Base-by-base conservation (phyloP, 352 stramenopile species). In the Pythium brassicae region DNA sequence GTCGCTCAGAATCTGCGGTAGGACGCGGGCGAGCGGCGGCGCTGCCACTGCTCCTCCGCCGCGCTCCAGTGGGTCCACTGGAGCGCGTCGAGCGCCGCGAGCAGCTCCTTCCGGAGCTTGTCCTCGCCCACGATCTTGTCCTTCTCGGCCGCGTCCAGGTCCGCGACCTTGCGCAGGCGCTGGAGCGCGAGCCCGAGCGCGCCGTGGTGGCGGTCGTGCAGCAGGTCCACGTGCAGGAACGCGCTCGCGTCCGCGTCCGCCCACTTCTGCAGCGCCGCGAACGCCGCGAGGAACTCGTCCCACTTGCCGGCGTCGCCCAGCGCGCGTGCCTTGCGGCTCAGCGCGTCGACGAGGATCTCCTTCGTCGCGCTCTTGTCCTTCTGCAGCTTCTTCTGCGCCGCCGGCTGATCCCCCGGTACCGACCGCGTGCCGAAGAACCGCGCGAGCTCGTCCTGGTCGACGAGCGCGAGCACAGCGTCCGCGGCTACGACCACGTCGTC, bases 291-390 rank as follows among this genome's bases (percentile, higher is more conserved):
- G 46, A 94, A 92, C 23, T 65, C 65, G 27, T 82, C 69, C 73
- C 74, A 86, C 57, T 88, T 55, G 7, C 53, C 69, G 1, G 55
- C 59, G 59, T 91, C 73, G 4, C 82, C 79, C 4, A 91, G 51
- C n/a, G 84, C 84, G 37, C 84, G 84, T n/a, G 80, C 67, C 55
- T 87, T 84, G 26, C 84, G 81, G 10, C 63, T 65, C 17, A 92
- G 62, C n/a, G 83, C 74, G 23, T 94, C 84, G 10, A 74, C 64
- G 23, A 92, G 62, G 26, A 89, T 88, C 60, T 73, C 50, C 49
- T 87, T 86, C 52, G 86, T 76, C 32, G 74, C 63, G 27, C 88
- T 79, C 64, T 89, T 88, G 42, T 87, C 73, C 69, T 94, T 89
- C 46, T 82, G 74, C 39, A 83, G 44, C 63, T 91, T 87, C 62